Evolutionary conservation across 2,329 filamentous ascomycete genomes (phyloP).

Genomic region (Fusarium circinatum): DNA sequence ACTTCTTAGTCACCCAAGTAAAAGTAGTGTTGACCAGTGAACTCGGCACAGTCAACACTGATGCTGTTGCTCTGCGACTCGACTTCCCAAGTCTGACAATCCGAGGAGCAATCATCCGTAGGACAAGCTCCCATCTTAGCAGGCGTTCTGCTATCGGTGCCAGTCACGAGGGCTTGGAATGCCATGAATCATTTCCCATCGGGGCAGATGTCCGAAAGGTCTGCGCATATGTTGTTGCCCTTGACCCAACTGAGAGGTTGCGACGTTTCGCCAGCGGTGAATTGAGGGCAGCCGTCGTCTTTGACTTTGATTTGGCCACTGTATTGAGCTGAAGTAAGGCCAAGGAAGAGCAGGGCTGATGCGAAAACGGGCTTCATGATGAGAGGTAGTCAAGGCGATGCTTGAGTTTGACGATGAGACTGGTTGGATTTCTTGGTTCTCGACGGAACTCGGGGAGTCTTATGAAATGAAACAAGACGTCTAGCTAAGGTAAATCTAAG

Average conservation of each 20-base stretch:
- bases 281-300: conserved; percentile 3
- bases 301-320: conserved; percentile 5
- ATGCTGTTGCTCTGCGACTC: background rate
- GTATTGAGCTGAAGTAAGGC: conserved; percentile 1
- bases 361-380: background rate
- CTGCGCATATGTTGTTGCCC: conserved; percentile 7
- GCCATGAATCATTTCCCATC: conserved; percentile 12
- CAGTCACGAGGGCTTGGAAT: background rate
- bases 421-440: background rate
- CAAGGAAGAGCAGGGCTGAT: background rate
- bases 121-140: conserved; percentile 8
- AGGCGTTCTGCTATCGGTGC: background rate
- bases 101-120: background rate
- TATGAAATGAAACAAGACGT: rapidly evolving
- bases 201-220: background rate
- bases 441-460: too few relatives aligned
- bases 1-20: background rate
- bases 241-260: background rate
- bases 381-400: rapidly evolving
- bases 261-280: background rate
- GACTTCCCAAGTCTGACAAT: conserved; percentile 9
- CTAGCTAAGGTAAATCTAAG: too few relatives aligned
- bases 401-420: rapidly evolving
- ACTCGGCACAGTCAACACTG: conserved; percentile 3
- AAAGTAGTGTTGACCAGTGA: conserved; percentile 13